phyloP scores from a whole-genome alignment of 345 rosid genomes.

The Populus simonii region DNA sequence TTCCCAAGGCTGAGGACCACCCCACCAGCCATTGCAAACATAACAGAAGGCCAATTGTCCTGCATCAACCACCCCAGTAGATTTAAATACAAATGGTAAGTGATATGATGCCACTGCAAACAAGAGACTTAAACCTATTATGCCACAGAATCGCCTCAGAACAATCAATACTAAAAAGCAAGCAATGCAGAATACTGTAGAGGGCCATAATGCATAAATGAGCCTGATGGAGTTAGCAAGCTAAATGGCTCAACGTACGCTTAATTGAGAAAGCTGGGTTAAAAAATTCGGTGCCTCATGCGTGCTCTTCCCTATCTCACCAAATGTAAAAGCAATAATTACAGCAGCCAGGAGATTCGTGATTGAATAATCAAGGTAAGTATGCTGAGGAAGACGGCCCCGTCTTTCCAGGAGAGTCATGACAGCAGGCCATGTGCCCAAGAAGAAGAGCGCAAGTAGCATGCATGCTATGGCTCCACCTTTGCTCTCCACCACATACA shows the following conservation, averaged over 20 bases:
- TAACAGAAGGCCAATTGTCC: conserved; percentile 68
- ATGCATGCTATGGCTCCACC: conserved; percentile 77
- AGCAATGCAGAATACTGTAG: neutral
- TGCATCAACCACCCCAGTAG: conserved; percentile 18
- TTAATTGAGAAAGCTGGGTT: conserved; percentile 60
- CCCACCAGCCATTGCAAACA: conserved; percentile 82
- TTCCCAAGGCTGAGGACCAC: conserved; percentile 72
- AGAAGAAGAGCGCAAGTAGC: conserved; percentile 56
- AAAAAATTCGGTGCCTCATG: conserved; percentile 50
- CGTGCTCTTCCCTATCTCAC: conserved; percentile 46
- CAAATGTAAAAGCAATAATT: conserved; percentile 67
- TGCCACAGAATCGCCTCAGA: too few relatives aligned
- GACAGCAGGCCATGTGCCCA: conserved; percentile 91
- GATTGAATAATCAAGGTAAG: conserved; percentile 78
- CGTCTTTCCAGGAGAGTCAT: conserved; percentile 72
- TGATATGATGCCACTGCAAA: neutral
- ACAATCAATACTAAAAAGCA: neutral
- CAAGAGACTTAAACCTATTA: neutral
- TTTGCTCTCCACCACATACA: conserved; percentile 81
- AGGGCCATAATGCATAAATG: neutral
- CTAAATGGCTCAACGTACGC: conserved; percentile 15
- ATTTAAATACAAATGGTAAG: conserved; percentile 11
- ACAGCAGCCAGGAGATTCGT: conserved; percentile 69
- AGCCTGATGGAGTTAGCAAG: neutral
- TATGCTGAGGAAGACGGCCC: conserved; percentile 89